Conservation (phyloP, 345 rosid species). For the Pistacia integerrima region DNA sequence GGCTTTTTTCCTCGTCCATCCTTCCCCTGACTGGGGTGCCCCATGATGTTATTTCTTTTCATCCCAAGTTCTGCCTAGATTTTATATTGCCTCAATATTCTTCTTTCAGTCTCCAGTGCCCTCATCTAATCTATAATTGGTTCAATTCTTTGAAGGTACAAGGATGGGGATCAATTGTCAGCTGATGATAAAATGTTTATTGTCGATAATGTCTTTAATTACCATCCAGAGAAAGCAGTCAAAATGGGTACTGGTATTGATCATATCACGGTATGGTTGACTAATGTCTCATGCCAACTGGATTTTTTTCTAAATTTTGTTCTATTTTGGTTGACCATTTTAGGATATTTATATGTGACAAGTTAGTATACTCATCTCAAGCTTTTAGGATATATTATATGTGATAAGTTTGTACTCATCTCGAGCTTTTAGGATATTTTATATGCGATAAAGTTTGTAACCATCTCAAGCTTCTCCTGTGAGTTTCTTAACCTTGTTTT, state of each 20-base stretch:
- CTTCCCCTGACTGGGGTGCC: neutral
- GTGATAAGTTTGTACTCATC: too few species aligned
- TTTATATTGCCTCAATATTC: constrained; percentile 2
- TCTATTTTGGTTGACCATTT: neutral
- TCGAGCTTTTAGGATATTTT: too few species aligned
- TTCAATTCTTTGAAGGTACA: constrained; percentile 55
- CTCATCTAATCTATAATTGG: constrained; percentile 2
- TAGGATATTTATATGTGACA: too few species aligned
- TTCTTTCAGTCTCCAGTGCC: neutral
- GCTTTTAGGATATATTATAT: too few species aligned
- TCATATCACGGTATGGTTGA: constrained; percentile 59
- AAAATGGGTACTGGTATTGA: constrained; percentile 84
- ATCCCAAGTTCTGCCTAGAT: neutral
- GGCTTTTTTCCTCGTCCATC: neutral
- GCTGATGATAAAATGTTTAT: constrained; percentile 63
- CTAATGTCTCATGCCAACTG: neutral
- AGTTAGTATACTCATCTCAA: neutral
- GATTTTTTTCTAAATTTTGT: neutral
- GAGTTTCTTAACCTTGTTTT: neutral
- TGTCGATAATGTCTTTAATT: constrained; percentile 61
- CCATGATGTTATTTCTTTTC: neutral
- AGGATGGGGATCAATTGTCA: constrained; percentile 76
- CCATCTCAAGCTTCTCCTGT: neutral
- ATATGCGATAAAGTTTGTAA: too few species aligned
- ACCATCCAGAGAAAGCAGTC: constrained; percentile 74